Evolutionary conservation across 75 land plant genomes (phyloP).

Genomic region (Chamaecyparis obtusa): DNA sequence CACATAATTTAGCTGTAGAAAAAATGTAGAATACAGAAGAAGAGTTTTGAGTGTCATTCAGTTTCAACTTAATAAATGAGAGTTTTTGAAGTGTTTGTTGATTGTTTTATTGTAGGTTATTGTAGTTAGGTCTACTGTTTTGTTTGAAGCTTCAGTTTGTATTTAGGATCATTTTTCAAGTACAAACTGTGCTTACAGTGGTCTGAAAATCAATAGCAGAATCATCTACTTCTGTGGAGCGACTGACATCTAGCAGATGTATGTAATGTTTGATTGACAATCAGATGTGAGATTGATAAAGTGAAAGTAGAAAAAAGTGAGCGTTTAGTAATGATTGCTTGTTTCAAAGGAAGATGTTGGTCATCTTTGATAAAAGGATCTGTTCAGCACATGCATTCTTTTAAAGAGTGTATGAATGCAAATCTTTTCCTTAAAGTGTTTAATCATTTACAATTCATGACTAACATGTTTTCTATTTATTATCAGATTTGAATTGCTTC

Average conservation of each 20-base stretch:
- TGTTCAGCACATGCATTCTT: neutral
- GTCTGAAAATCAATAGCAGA: too few species aligned
- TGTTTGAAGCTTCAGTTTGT: too few species aligned
- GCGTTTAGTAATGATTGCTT: neutral
- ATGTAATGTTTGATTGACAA: neutral
- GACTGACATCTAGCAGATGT: neutral
- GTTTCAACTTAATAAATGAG: too few species aligned
- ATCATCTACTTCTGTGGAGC: neutral
- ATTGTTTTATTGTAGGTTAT: too few species aligned
- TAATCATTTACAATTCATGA: neutral
- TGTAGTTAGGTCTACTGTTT: too few species aligned
- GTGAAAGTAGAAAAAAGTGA: neutral
- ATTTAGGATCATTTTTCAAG: too few species aligned
- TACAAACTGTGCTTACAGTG: too few species aligned
- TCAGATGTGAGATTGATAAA: neutral
- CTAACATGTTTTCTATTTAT: neutral
- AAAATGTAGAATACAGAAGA: too few species aligned
- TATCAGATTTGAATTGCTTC: slow-evolving; percentile 47
- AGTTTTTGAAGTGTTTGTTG: too few species aligned
- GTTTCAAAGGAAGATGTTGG: neutral
- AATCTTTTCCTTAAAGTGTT: neutral
- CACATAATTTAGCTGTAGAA: too few species aligned
- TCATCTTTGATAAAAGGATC: neutral
- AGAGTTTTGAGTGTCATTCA: too few species aligned
- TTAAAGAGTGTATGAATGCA: neutral